Percentiles rank a stretch among this genome's conserved stretches.
These are phyloP conservation scores for Nannochloris sp. DNA, from an alignment of 139 green algal genomes.

Conservation along the genomic window DNA sequence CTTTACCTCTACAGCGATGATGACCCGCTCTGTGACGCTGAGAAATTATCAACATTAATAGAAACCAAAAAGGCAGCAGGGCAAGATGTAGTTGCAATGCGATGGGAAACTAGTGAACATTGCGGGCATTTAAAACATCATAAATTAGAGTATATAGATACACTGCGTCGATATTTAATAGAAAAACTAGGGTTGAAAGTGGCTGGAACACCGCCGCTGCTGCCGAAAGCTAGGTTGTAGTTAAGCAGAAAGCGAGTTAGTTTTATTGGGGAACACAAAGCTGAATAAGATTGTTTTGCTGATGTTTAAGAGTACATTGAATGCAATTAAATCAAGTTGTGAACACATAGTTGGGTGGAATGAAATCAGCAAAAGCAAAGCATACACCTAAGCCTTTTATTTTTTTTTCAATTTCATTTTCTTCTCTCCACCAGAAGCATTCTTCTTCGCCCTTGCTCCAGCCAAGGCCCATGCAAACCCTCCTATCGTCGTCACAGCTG, in stretches of 20 bases:
- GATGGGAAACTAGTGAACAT: constrained; percentile 9
- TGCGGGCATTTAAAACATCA: constrained; percentile 17
- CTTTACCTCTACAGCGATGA: constrained; percentile 21
- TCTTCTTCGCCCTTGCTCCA: not conserved
- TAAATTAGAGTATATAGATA: constrained; percentile 6
- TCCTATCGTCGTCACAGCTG: constrained; percentile 7
- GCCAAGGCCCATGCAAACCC: constrained; percentile 13
- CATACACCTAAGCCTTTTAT: not conserved
- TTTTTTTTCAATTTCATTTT: constrained; percentile 4
- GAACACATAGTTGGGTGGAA: too few relatives aligned
- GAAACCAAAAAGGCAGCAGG: not conserved
- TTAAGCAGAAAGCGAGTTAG: too few relatives aligned
- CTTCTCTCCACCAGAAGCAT: not conserved
- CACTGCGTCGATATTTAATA: constrained; percentile 7
- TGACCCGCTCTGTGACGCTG: constrained; percentile 23
- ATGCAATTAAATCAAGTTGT: too few relatives aligned
- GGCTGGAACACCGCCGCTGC: too few relatives aligned
- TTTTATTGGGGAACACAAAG: too few relatives aligned
- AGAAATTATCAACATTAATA: constrained; percentile 18
- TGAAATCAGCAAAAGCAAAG: too few relatives aligned
- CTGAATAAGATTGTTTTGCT: too few relatives aligned
- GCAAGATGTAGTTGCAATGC: not conserved
- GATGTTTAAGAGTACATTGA: too few relatives aligned
- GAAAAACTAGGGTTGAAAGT: not conserved
- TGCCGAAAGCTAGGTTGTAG: too few relatives aligned